Evolutionary conservation across 768 basidiomycete species (phyloP).

Genomic region (Nevesoporus exiguus): DNA sequence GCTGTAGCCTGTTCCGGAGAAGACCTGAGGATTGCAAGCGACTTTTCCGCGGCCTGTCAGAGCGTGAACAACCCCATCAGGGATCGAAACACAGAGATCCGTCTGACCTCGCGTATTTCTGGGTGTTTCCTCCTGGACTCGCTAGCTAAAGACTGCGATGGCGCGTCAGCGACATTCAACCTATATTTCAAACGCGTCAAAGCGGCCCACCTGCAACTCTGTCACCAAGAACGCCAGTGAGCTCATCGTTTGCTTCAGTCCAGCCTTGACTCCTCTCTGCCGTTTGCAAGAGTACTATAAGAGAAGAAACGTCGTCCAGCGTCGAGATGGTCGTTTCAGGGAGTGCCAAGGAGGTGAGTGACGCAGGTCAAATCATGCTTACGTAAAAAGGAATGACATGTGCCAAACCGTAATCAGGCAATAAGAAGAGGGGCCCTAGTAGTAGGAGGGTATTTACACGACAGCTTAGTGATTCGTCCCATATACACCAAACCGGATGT

Average conservation of each 20-base stretch:
- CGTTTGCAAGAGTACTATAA: not conserved
- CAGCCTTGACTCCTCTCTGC: not conserved
- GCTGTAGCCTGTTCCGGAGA: constrained; percentile 77
- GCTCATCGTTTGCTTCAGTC: constrained; percentile 43
- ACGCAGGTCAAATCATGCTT: not conserved
- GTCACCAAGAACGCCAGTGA: constrained; percentile 69
- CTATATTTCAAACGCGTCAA: not conserved
- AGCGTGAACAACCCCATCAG: constrained; percentile 6
- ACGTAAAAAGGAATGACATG: not conserved
- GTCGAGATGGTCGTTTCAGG: not conserved
- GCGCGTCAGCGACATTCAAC: constrained; percentile 3
- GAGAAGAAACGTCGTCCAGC: not conserved
- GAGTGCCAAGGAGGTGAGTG: not conserved
- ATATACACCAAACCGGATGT: no score
- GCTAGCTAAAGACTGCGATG: constrained; percentile 71
- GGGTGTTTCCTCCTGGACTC: constrained; percentile 88
- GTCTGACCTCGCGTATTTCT: constrained; percentile 85
- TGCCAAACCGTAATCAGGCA: no score
- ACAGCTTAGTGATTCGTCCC: no score
- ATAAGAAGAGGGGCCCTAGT: no score
- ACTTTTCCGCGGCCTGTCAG: constrained; percentile 79
- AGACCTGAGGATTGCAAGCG: constrained; percentile 73
- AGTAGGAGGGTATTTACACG: no score
- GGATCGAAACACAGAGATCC: not conserved
- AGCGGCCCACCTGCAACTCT: constrained; percentile 57